Conservation (phyloP, 257 asterid genomes). For the Solanum ossicruentum region DNA sequence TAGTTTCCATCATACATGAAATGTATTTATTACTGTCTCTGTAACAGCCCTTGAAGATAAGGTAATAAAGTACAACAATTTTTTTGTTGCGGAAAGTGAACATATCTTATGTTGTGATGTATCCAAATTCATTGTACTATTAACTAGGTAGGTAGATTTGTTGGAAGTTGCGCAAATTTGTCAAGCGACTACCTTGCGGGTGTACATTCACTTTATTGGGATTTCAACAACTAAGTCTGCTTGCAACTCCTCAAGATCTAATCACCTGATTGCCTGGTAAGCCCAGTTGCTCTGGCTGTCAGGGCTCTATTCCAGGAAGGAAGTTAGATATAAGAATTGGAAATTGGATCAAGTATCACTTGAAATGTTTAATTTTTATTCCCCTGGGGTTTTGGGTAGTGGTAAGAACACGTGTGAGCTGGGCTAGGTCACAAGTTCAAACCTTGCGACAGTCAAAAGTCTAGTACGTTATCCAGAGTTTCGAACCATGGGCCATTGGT, state of each 20-base stretch:
- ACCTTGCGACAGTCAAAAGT: background rate
- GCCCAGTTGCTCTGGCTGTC: background rate
- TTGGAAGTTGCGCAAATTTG: background rate
- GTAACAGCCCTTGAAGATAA: background rate
- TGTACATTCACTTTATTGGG: background rate
- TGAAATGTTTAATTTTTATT: background rate
- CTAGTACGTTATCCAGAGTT: background rate
- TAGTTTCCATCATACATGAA: background rate
- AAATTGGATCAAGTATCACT: background rate
- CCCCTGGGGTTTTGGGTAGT: background rate
- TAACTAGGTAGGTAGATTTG: background rate
- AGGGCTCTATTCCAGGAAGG: background rate
- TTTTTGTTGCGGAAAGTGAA: background rate
- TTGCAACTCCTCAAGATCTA: background rate
- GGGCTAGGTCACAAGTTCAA: background rate
- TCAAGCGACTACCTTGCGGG: background rate
- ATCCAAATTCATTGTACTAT: background rate
- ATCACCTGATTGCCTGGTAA: background rate
- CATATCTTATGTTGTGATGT: background rate
- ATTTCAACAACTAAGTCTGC: background rate
- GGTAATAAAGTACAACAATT: background rate
- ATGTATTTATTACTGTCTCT: background rate
- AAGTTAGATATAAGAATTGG: background rate
- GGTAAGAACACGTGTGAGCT: background rate
- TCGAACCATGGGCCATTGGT: background rate